Evolutionary conservation across 306 rosid genomes (phyloP).

Genomic region (Mimosa pudica): DNA sequence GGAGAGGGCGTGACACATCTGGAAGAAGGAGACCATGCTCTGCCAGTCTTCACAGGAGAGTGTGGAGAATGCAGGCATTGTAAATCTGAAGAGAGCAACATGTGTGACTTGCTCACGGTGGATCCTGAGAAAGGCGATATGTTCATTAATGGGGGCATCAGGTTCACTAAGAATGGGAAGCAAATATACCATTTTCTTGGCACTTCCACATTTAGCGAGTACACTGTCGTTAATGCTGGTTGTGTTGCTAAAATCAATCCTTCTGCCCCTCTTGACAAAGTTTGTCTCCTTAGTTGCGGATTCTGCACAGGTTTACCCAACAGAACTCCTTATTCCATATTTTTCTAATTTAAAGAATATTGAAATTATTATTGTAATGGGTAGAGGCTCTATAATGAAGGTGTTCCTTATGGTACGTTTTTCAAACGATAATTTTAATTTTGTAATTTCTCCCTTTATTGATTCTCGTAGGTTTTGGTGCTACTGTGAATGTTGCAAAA

Average conservation of each 20-base stretch:
- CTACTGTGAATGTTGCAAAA: neutral
- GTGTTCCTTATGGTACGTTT: too few relatives aligned
- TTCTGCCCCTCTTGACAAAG: neutral
- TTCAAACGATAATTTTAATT: too few relatives aligned
- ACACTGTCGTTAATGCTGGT: neutral
- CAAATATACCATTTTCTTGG: slow-evolving; percentile 64
- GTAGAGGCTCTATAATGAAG: too few relatives aligned
- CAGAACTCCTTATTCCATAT: neutral
- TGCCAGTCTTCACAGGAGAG: neutral
- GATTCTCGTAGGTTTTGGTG: neutral
- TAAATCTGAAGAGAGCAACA: neutral
- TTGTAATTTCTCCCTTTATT: too few relatives aligned
- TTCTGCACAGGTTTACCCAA: slow-evolving; percentile 52
- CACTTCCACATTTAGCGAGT: slow-evolving; percentile 59
- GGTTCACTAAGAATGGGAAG: slow-evolving; percentile 59
- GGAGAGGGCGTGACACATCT: neutral
- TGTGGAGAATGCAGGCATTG: neutral
- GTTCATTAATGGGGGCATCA: slow-evolving; percentile 42
- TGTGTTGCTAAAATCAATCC: neutral
- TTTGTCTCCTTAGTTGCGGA: slow-evolving; percentile 30
- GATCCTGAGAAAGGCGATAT: neutral
- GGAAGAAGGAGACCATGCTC: neutral
- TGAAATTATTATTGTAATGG: too few relatives aligned
- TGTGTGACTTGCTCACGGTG: neutral
- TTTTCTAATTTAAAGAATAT: too few relatives aligned